A percentile compares a stretch with the other conserved stretches of the same genome.
Conservation (phyloP, 75 land plant species). For the Cryptomeria japonica region DNA sequence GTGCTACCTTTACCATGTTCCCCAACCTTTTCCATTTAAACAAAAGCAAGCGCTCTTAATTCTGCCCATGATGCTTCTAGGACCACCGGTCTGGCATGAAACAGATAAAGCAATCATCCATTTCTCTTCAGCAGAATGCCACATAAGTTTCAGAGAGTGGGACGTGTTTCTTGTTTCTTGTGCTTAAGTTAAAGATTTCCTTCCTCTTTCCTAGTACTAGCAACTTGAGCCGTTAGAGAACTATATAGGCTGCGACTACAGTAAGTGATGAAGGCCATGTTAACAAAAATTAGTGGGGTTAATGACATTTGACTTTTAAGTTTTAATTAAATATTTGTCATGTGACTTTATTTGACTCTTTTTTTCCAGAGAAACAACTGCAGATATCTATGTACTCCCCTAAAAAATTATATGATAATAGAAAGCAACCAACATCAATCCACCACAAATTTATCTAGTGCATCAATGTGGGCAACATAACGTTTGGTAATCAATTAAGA, state of each 20-base stretch:
- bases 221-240: background rate
- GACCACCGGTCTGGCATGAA: background rate
- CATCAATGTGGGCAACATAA: background rate
- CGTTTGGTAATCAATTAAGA: background rate
- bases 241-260: background rate
- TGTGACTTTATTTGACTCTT: background rate
- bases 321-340: background rate
- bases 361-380: background rate
- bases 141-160: background rate
- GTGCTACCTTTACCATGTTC: too few relatives aligned
- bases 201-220: background rate
- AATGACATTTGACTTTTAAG: background rate
- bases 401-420: background rate
- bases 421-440: background rate
- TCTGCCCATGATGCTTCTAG: background rate
- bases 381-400: background rate
- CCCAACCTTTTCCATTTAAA: background rate
- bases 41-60: background rate
- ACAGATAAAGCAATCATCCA: background rate
- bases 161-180: background rate
- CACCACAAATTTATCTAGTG: background rate
- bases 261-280: background rate
- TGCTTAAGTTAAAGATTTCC: background rate
- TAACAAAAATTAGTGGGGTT: background rate
- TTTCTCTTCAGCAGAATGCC: background rate